Evolutionary conservation across 140 eudicot genomes (phyloP).

Genomic region (Senecio squalidus): DNA sequence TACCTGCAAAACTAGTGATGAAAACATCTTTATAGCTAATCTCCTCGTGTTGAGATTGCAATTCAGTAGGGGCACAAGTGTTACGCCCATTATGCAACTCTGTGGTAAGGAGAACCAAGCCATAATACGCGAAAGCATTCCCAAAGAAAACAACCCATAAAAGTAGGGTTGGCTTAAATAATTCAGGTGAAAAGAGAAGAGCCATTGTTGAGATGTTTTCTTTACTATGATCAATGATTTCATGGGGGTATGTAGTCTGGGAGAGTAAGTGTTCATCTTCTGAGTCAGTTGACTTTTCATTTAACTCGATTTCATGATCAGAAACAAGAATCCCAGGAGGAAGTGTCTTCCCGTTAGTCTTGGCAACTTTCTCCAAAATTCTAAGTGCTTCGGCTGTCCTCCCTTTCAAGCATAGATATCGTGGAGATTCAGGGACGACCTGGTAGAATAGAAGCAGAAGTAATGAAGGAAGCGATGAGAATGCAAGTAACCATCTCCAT

Average conservation of each 20-base stretch:
- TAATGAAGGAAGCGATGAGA: slow-evolving; percentile 62
- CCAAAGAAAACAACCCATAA: slow-evolving; percentile 63
- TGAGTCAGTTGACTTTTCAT: slow-evolving; percentile 29
- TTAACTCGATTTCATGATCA: slow-evolving; percentile 37
- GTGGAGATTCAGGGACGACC: slow-evolving; percentile 65
- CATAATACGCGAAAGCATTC: slow-evolving; percentile 74
- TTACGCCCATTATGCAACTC: slow-evolving; percentile 50
- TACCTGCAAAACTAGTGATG: slow-evolving; percentile 89
- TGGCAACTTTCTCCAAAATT: slow-evolving; percentile 54
- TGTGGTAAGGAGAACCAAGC: slow-evolving; percentile 63
- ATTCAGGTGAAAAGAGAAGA: slow-evolving; percentile 55
- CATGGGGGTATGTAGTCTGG: slow-evolving; percentile 3
- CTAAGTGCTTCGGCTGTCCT: slow-evolving; percentile 48
- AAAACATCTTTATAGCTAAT: slow-evolving; percentile 58
- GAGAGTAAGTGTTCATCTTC: slow-evolving; percentile 40
- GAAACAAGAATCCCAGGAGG: slow-evolving; percentile 54
- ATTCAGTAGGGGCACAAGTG: slow-evolving; percentile 22
- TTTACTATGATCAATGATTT: slow-evolving; percentile 16
- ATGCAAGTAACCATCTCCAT: slow-evolving; percentile 82
- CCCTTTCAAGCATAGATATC: slow-evolving; percentile 66
- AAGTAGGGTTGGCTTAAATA: slow-evolving; percentile 47
- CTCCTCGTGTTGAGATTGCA: slow-evolving; percentile 28
- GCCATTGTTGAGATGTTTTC: slow-evolving; percentile 30
- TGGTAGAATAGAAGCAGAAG: slow-evolving; percentile 50
- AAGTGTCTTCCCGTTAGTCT: slow-evolving; percentile 46